Evolutionary conservation across 78 protist species (phyloP), one percentile per base, ranked within the genome.

Genomic region (Protostelium mycophagum): DNA sequence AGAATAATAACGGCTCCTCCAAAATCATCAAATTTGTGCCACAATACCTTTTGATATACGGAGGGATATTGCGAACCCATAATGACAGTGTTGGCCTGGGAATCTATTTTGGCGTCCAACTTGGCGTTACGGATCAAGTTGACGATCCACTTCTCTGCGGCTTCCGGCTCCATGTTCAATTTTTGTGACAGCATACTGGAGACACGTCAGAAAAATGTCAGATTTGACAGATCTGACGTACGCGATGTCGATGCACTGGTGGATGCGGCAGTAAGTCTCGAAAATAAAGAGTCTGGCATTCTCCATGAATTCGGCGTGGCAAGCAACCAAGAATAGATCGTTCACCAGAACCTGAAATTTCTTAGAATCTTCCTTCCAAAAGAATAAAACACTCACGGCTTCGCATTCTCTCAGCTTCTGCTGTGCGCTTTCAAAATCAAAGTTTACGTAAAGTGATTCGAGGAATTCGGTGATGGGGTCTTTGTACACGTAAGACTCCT

Each of bases 91-190:
- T 89, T 87, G 86, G 37, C 36, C 10, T 89, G 63, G 16, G 97
- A 92, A 93, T 97, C 98, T 63, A 97, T 97, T 93, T 95, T 95
- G 34, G 98, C 98, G 83, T 95, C 94, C 38, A 96, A 89, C 63
- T 90, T 87, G 31, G 98, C 97, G 90, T 94, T 93, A 63, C 96
- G 91, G 88, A 97, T 95, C 38, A 97, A 93, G 91, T 96, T 94
- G 84, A 97, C 98, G 51, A 97, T 95, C 98, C 98, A 97, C 85
- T 86, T 84, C 88, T 97, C 98, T 34, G 98, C 96, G 36, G 84
- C 90, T 36, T 95, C 96, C n/a, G 63, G 84, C 35, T 39, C 38
- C 93, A 97, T 92, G 84, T 88, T 83, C 36, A 97, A 94, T 91
- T 94, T 95, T 38, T 95, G 93, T 83, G 97, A 95, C 34, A 97